A percentile compares a stretch with the other conserved stretches of the same genome.
Evolutionary conservation across 2,329 filamentous ascomycete genomes (phyloP).

Genomic region (Fusarium metavorans): DNA sequence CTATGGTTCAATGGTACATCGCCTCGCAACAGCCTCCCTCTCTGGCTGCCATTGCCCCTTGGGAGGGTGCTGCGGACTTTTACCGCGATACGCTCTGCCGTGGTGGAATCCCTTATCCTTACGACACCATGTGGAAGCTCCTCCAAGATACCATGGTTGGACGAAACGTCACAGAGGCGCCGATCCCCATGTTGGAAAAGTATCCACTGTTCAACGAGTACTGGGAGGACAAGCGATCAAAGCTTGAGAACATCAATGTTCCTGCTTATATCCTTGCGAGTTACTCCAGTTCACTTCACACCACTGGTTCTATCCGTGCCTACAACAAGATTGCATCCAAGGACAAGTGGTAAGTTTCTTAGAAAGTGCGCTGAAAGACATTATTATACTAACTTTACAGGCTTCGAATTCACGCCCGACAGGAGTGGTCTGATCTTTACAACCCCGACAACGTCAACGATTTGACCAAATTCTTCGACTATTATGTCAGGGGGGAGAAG

Average conservation of each 20-base stretch:
- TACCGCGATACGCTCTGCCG: constrained; percentile 40
- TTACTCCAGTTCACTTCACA: constrained; percentile 4
- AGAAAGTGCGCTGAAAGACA: not conserved
- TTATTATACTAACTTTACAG: not conserved
- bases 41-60: constrained; percentile 24
- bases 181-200: not conserved
- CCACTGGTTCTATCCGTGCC: not conserved
- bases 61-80: constrained; percentile 12
- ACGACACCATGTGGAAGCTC: constrained; percentile 11
- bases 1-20: constrained; percentile 13
- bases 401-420: not conserved
- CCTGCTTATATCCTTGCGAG: constrained; percentile 4
- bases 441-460: not conserved
- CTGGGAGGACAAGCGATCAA: not conserved
- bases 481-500: not conserved
- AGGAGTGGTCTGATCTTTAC: not conserved
- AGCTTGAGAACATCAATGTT: not conserved
- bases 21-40: not conserved
- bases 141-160: not conserved
- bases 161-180: not conserved
- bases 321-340: not conserved
- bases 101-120: constrained; percentile 33
- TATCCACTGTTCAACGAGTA: not conserved
- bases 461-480: not conserved
- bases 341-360: not conserved